Evolutionary conservation across 441 rosid genomes (phyloP).

Genomic region (Adansonia madagascariensis): DNA sequence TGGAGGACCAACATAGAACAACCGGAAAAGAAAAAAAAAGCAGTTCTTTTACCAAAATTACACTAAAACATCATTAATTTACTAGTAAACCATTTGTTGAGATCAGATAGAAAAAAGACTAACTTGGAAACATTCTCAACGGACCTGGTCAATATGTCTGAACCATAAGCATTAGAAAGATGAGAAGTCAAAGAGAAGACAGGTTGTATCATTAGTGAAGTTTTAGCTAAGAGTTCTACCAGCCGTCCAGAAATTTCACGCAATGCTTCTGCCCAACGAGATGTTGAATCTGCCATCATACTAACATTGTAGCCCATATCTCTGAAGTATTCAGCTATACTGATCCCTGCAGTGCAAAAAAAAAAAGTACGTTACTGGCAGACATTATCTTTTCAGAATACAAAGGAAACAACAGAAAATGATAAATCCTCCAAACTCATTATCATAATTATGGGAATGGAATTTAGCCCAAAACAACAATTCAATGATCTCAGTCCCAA

Average conservation of each 20-base stretch:
- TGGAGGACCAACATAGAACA: background rate
- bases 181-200: background rate
- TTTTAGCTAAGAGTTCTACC: constrained; percentile 48
- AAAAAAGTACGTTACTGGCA: background rate
- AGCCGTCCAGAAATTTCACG: constrained; percentile 99
- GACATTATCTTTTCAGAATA: background rate
- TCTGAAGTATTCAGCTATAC: constrained; percentile 97
- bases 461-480: constrained; percentile 3
- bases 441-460: background rate
- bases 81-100: background rate
- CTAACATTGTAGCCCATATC: constrained; percentile 99
- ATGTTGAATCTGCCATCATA: constrained; percentile 99
- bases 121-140: background rate
- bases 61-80: background rate
- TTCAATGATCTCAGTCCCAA: background rate
- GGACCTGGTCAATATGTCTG: background rate
- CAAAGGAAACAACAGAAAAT: constrained; percentile 11
- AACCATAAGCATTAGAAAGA: background rate
- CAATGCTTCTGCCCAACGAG: constrained; percentile 99
- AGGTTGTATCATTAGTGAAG: background rate
- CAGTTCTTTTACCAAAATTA: background rate
- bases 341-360: constrained; percentile 67
- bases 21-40: background rate
- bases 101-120: background rate
- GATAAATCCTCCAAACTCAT: background rate